A percentile compares a stretch with the other conserved stretches of the same genome.
phyloP scores from a whole-genome alignment of 805 yeast species.

The Wickerhamiella kurtzmanii region DNA sequence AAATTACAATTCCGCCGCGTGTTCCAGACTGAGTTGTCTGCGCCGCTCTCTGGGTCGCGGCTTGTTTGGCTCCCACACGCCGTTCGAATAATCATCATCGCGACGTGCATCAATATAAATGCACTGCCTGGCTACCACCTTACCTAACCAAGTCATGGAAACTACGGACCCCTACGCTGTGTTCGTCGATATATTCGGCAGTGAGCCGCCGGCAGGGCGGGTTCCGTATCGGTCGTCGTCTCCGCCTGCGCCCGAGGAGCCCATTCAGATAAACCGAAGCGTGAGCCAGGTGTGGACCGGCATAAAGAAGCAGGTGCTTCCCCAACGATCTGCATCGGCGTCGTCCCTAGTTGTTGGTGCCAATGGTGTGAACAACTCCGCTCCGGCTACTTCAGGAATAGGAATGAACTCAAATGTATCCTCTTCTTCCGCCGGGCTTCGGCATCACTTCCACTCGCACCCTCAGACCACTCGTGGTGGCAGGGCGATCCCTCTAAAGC shows the following conservation, averaged over 20 bases:
- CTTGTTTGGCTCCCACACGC: too few relatives aligned
- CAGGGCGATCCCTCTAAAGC: constrained; percentile 20
- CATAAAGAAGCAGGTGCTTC: constrained; percentile 14
- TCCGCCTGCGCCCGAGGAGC: not conserved
- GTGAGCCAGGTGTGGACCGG: constrained; percentile 18
- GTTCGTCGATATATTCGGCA: constrained; percentile 26
- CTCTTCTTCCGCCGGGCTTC: constrained; percentile 3
- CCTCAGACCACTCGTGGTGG: constrained; percentile 18
- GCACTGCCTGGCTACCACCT: not conserved
- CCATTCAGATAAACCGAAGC: constrained; percentile 8
- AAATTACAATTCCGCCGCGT: too few relatives aligned
- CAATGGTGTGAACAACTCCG: constrained; percentile 2
- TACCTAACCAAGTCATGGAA: not conserved
- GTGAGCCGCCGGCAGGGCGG: constrained; percentile 26
- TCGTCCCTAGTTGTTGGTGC: constrained; percentile 1
- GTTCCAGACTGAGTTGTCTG: too few relatives aligned
- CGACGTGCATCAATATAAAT: not conserved
- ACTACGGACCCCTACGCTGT: constrained; percentile 18
- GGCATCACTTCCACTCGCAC: constrained; percentile 4
- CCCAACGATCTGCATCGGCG: constrained; percentile 18
- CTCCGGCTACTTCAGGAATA: not conserved
- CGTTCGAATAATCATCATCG: not conserved
- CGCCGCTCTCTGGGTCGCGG: too few relatives aligned
- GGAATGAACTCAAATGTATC: not conserved
- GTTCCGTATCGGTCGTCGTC: constrained; percentile 5